phyloP scores from a whole-genome alignment of 202 grass and related monocot species.

The Panicum hallii region DNA sequence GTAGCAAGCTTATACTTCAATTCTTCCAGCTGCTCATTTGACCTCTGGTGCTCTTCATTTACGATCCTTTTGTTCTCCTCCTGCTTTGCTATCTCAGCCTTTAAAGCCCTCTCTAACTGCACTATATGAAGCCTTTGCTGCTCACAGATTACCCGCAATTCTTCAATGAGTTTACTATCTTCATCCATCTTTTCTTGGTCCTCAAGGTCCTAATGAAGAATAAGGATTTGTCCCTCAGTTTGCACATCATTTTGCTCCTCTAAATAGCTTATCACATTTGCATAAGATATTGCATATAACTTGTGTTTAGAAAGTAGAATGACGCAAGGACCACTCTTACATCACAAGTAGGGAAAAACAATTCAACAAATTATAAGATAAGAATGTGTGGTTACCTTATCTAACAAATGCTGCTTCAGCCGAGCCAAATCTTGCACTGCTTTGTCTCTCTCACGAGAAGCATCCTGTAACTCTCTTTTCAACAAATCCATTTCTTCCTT shows the following conservation, averaged over 20 bases:
- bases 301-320: neutral
- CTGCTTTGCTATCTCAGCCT: conserved; percentile 65
- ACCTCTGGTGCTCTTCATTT: conserved; percentile 77
- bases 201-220: conserved; percentile 78
- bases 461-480: conserved; percentile 61
- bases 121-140: conserved; percentile 73
- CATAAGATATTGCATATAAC: neutral
- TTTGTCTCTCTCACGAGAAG: conserved; percentile 70
- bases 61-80: conserved; percentile 69
- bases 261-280: conserved; percentile 22
- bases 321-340: conserved; percentile 7
- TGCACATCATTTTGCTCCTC: conserved; percentile 11
- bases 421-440: conserved; percentile 86
- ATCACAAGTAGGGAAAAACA: neutral
- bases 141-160: conserved; percentile 69
- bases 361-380: conserved; percentile 4
- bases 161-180: conserved; percentile 87
- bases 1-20: conserved; percentile 78
- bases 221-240: neutral
- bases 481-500: conserved; percentile 73
- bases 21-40: conserved; percentile 79
- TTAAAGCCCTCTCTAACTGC: conserved; percentile 85
- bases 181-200: conserved; percentile 97
- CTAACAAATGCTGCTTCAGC: conserved; percentile 92
- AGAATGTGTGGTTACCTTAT: conserved; percentile 68